Conservation (phyloP, 1,139 yeast species). For the Candida labiduridarum region DNA sequence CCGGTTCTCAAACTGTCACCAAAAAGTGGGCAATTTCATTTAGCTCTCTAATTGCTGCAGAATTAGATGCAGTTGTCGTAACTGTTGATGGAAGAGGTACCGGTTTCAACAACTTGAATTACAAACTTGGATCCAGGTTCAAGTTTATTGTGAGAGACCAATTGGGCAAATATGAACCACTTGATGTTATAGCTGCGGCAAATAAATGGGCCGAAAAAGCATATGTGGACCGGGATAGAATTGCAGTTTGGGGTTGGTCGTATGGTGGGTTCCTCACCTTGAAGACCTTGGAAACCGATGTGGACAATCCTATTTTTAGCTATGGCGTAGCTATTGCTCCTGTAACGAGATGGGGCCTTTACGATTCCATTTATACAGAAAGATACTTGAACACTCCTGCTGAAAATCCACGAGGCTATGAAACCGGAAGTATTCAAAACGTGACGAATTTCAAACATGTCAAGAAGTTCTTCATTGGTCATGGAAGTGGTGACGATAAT, state of each 20-base stretch:
- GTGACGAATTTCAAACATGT: conserved; percentile 49
- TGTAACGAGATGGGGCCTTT: conserved; percentile 75
- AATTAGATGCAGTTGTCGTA: conserved; percentile 70
- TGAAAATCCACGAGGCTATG: conserved; percentile 60
- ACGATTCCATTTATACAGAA: conserved; percentile 79
- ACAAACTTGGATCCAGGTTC: conserved; percentile 44
- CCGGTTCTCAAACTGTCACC: conserved; percentile 72
- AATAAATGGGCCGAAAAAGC: conserved; percentile 53
- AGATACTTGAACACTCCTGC: conserved; percentile 75
- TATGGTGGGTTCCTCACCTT: conserved; percentile 80
- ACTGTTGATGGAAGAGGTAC: conserved; percentile 87
- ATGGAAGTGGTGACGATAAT: conserved; percentile 83
- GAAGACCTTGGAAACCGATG: conserved; percentile 70
- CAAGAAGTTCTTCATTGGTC: conserved; percentile 68
- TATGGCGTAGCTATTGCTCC: conserved; percentile 83
- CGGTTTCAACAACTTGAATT: conserved; percentile 56
- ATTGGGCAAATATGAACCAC: conserved; percentile 68
- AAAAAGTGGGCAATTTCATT: conserved; percentile 57
- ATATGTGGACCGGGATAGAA: conserved; percentile 59
- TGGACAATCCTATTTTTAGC: conserved; percentile 56
- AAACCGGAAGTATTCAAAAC: conserved; percentile 53
- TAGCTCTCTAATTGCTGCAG: conserved; percentile 67
- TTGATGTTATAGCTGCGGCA: conserved; percentile 73
- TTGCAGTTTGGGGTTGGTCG: conserved; percentile 85
- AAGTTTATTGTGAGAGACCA: conserved; percentile 67